Evolutionary conservation across 768 basidiomycete species (phyloP).

Genomic region (Mycena leptocephala): DNA sequence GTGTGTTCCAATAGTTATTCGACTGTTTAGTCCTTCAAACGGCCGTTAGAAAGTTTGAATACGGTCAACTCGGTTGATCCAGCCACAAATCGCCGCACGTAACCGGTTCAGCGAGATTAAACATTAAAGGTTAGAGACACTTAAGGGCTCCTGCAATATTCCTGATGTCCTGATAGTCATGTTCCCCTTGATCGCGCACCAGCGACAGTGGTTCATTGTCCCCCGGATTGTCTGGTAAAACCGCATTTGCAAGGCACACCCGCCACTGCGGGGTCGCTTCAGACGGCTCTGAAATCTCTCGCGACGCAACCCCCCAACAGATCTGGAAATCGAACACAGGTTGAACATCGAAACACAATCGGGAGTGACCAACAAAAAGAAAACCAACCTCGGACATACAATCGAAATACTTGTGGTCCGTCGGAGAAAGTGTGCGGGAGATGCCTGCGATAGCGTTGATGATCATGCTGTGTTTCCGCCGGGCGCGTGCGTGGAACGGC

Average conservation of each 20-base stretch:
- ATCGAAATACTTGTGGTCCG: slow-evolving; percentile 12
- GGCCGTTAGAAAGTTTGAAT: too few species aligned
- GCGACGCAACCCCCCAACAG: slow-evolving; percentile 13
- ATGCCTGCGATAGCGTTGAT: slow-evolving; percentile 1
- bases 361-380: not conserved
- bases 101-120: too few species aligned
- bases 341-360: not conserved
- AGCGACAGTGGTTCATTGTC: not conserved
- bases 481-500: not conserved
- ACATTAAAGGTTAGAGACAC: too few species aligned
- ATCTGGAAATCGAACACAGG: not conserved
- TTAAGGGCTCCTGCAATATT: too few species aligned
- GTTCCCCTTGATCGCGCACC: too few species aligned
- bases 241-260: not conserved
- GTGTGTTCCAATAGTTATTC: too few species aligned
- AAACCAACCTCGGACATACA: slow-evolving; percentile 21
- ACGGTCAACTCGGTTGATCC: too few species aligned
- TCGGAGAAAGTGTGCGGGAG: not conserved
- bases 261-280: not conserved
- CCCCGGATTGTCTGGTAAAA: not conserved
- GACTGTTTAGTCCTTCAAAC: too few species aligned
- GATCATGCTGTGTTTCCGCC: not conserved
- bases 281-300: slow-evolving; percentile 8
- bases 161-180: too few species aligned
- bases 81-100: too few species aligned